phyloP scores from a whole-genome alignment of 192 early-diverging fungal genomes.

The Coemansia sp. region DNA sequence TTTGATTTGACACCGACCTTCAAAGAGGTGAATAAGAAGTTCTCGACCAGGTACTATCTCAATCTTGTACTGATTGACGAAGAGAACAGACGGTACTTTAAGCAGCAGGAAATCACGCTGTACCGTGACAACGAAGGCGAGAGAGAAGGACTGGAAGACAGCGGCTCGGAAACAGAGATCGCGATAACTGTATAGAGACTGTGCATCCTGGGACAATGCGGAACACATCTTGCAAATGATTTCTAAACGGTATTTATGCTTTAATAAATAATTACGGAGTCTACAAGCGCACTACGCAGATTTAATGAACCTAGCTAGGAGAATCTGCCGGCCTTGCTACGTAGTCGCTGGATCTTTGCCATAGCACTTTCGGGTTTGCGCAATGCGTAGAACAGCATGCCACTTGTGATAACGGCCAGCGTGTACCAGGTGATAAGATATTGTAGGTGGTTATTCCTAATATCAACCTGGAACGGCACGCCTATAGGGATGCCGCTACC shows the following conservation, averaged over 20 bases:
- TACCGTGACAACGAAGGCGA: slow-evolving; percentile 62
- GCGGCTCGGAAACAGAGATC: neutral
- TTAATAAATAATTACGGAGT: neutral
- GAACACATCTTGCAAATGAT: neutral
- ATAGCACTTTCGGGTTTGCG: slow-evolving; percentile 57
- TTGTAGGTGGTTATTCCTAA: slow-evolving; percentile 83
- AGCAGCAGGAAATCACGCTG: slow-evolving; percentile 96
- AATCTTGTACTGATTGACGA: slow-evolving; percentile 98
- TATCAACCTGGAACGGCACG: slow-evolving; percentile 67
- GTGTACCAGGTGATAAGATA: slow-evolving; percentile 90
- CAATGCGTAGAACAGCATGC: slow-evolving; percentile 66
- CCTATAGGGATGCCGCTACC: slow-evolving; percentile 70
- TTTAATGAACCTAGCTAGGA: neutral
- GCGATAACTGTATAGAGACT: neutral
- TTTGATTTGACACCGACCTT: slow-evolving; percentile 99
- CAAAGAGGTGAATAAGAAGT: slow-evolving; percentile 98
- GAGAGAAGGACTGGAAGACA: neutral
- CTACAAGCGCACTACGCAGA: neutral
- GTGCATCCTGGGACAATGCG: neutral
- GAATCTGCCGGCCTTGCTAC: slow-evolving; percentile 35
- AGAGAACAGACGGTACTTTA: slow-evolving; percentile 98
- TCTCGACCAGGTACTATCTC: slow-evolving; percentile 96
- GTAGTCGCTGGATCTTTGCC: slow-evolving; percentile 35
- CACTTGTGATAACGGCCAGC: slow-evolving; percentile 65
- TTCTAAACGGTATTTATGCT: too few relatives aligned